Conservation (phyloP, 805 yeast genomes). For the Starmerella apis region DNA sequence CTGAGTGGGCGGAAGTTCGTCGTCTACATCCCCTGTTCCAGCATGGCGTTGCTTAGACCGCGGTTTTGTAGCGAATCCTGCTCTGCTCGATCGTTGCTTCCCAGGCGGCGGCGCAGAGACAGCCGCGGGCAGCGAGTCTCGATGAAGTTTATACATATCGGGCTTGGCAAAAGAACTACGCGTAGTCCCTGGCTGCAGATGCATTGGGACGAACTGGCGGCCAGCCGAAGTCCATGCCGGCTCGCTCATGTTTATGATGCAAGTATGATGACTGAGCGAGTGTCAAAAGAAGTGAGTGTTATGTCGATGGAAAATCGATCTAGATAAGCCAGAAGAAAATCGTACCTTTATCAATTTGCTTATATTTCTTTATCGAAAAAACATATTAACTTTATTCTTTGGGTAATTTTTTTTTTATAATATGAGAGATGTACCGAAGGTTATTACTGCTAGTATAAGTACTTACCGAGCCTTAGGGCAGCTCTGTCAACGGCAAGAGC, state of each 20-base stretch:
- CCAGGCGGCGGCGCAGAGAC: not conserved
- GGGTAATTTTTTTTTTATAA: too few relatives aligned
- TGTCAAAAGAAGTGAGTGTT: not conserved
- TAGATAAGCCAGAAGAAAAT: not conserved
- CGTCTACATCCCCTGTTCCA: slow-evolving; percentile 11
- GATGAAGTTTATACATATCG: slow-evolving; percentile 7
- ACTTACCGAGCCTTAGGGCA: too few relatives aligned
- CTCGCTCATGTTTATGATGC: slow-evolving; percentile 11
- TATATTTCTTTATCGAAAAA: too few relatives aligned
- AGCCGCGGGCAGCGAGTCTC: not conserved
- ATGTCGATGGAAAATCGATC: not conserved
- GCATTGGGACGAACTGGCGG: slow-evolving; percentile 24
- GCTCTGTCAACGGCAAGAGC: too few relatives aligned
- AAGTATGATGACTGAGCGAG: not conserved
- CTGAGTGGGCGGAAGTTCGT: slow-evolving; percentile 21
- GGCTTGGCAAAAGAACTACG: slow-evolving; percentile 25
- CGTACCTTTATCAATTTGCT: too few relatives aligned
- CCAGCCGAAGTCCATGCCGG: slow-evolving; percentile 22
- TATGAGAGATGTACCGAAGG: too few relatives aligned
- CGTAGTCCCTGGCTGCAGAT: slow-evolving; percentile 21
- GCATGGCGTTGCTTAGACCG: slow-evolving; percentile 10
- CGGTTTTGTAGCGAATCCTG: slow-evolving; percentile 19
- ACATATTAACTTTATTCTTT: too few relatives aligned
- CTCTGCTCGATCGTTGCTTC: slow-evolving; percentile 1
- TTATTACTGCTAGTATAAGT: too few relatives aligned